These are phyloP conservation scores for Aspergillaceae sp. DNA, from an alignment of 2,329 filamentous ascomycete species.

Conservation along the genomic window DNA sequence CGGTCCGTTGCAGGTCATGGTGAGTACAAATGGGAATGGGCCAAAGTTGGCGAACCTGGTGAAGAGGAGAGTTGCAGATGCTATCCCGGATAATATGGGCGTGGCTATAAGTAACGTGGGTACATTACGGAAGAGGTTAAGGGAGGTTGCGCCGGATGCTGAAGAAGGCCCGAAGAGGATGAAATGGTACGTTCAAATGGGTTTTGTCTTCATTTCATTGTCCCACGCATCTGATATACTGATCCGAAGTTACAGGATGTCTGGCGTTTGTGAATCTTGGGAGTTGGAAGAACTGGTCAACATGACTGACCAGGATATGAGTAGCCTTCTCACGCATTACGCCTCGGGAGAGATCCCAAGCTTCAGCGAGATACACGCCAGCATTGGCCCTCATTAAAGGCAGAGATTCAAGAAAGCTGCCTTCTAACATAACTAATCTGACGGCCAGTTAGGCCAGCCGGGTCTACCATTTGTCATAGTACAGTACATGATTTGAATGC, in stretches of 20 bases:
- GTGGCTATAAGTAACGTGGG: constrained; percentile 81
- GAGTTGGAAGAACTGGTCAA: constrained; percentile 74
- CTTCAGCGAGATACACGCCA: constrained; percentile 25
- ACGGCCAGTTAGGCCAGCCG: too few species aligned
- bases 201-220: not conserved
- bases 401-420: too few species aligned
- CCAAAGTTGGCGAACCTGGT: constrained; percentile 84
- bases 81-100: constrained; percentile 69
- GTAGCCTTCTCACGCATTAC: constrained; percentile 70
- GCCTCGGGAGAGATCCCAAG: constrained; percentile 31
- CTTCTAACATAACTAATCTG: too few species aligned
- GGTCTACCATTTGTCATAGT: too few species aligned
- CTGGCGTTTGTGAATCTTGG: constrained; percentile 79
- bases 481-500: too few species aligned
- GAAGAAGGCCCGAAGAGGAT: constrained; percentile 80
- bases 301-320: constrained; percentile 78
- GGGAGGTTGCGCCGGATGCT: constrained; percentile 61
- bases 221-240: not conserved
- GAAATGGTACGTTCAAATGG: constrained; percentile 57
- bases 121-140: constrained; percentile 65
- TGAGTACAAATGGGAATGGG: constrained; percentile 95
- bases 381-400: not conserved
- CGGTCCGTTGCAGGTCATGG: constrained; percentile 94
- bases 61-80: constrained; percentile 67
- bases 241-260: constrained; percentile 58